Evolutionary conservation across 352 stramenopile species (phyloP).

Genomic region (Phytophthora megakarya): DNA sequence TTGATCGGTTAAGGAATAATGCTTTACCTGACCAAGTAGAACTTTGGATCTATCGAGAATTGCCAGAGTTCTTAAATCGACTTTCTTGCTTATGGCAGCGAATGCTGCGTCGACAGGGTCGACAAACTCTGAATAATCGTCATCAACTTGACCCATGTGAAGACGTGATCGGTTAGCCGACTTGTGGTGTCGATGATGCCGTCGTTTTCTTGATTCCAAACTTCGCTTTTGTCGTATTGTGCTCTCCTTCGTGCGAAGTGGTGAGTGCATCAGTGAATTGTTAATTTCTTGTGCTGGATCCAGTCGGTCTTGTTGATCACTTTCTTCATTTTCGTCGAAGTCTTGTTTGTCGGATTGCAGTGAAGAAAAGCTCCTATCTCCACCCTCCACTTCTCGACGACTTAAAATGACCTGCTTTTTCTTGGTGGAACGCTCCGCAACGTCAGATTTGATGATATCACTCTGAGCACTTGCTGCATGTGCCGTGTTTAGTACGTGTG

Average conservation of each 20-base stretch:
- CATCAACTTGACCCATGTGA: neutral
- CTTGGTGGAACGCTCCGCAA: neutral
- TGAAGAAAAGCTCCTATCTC: neutral
- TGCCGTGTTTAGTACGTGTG: constrained; percentile 46
- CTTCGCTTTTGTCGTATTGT: neutral
- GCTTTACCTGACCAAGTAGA: constrained; percentile 42
- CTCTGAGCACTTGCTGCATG: constrained; percentile 1
- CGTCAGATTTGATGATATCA: neutral
- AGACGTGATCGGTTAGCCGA: neutral
- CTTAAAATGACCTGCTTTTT: constrained; percentile 29
- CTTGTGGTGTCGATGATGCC: constrained; percentile 13
- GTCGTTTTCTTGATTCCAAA: constrained; percentile 2
- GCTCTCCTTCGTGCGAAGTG: neutral
- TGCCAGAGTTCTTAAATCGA: constrained; percentile 55
- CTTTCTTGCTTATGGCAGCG: constrained; percentile 42
- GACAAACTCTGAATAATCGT: constrained; percentile 21
- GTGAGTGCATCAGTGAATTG: constrained; percentile 9
- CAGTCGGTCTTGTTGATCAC: neutral
- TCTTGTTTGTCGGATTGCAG: constrained; percentile 2
- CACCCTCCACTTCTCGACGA: constrained; percentile 26
- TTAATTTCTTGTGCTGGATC: neutral
- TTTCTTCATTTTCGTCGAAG: constrained; percentile 6
- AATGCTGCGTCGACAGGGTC: constrained; percentile 43
- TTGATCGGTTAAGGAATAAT: constrained; percentile 5
- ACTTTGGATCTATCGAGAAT: constrained; percentile 58